Evolutionary conservation across 2,329 filamentous ascomycete species (phyloP), one percentile per base, ranked within the genome.

Genomic region (Trichoderma pleuroti): DNA sequence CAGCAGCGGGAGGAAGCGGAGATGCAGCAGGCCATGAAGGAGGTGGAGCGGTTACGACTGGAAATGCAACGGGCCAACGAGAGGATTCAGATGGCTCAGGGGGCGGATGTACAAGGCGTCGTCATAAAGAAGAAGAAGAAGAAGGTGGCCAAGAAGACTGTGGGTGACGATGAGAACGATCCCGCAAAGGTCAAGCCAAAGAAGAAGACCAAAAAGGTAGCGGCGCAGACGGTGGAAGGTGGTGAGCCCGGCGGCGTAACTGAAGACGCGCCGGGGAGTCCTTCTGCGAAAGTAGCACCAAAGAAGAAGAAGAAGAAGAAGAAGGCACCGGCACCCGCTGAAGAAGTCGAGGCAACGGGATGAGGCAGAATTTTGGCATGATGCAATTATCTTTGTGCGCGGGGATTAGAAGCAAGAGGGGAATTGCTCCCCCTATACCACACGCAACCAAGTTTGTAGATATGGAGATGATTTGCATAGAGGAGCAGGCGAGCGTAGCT

Each of bases 41-140:
- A 98, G 79, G 92, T 99, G 4, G 95, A 98, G 82, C 86, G 90
- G 65, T 83, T 97, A 71, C 86, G 96, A 66, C 84, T 98, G 70
- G 93, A 97, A 81, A 97, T 98, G 94, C 92, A 94, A 81, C 84
- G 92, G 70, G 91, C 90, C 46, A 92, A 91, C 76, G 92, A 94
- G 81, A 84, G 91, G 69, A 90, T 94, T 46, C 87, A 92, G 74
- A 87, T 91, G 24, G 90, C 90, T 26, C 87, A 90, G 75, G 90
- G 90, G n/a, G 88, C 91, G 32, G 85, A 88, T 60, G 84, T 82
- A 4, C 91, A 92, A 76, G 90, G 89, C 1, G 88, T 86, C 0
- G 85, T 91, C 2, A 87, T 93, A 5, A 87, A 85, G 79, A 90
- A 88, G 77, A 92, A 90, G 81, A 91, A 88, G 81, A 91, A 88